Evolutionary conservation across 179 eudicot genomes (phyloP).

Genomic region (Monotropa hypopitys): DNA sequence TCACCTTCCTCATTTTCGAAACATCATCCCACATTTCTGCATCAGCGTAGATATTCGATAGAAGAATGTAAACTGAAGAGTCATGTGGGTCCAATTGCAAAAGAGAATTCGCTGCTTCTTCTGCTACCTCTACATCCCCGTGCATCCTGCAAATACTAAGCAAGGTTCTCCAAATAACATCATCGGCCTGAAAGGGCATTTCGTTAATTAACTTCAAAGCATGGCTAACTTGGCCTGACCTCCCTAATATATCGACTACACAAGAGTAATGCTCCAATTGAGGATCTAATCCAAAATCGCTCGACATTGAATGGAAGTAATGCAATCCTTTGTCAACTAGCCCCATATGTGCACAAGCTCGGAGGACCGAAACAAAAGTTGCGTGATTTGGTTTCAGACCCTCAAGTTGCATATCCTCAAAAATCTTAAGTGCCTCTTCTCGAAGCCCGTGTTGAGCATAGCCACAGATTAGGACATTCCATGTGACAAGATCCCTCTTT

Average conservation of each 20-base stretch:
- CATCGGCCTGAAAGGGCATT: constrained; percentile 85
- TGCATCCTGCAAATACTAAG: constrained; percentile 57
- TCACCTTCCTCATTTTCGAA: constrained; percentile 32
- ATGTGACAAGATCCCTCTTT: constrained; percentile 64
- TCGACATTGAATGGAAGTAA: constrained; percentile 49
- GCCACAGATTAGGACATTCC: constrained; percentile 77
- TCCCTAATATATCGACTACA: constrained; percentile 74
- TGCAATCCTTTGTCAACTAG: constrained; percentile 49
- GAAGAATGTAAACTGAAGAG: constrained; percentile 49
- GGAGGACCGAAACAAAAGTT: constrained; percentile 68
- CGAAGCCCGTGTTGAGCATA: constrained; percentile 84
- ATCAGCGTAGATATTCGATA: constrained; percentile 53
- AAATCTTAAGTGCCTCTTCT: constrained; percentile 41
- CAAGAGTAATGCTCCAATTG: constrained; percentile 77
- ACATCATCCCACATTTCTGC: constrained; percentile 67
- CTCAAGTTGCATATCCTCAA: constrained; percentile 42
- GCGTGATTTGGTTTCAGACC: constrained; percentile 68
- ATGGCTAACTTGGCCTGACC: constrained; percentile 50
- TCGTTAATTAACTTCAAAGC: constrained; percentile 57
- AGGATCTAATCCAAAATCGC: constrained; percentile 44
- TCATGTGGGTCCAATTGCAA: constrained; percentile 53
- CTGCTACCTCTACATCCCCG: constrained; percentile 57
- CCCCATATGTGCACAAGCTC: constrained; percentile 90
- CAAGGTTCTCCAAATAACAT: constrained; percentile 61
- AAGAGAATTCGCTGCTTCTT: constrained; percentile 44